Conservation (phyloP, 2,329 filamentous ascomycete species). For the Calonectria montana region DNA sequence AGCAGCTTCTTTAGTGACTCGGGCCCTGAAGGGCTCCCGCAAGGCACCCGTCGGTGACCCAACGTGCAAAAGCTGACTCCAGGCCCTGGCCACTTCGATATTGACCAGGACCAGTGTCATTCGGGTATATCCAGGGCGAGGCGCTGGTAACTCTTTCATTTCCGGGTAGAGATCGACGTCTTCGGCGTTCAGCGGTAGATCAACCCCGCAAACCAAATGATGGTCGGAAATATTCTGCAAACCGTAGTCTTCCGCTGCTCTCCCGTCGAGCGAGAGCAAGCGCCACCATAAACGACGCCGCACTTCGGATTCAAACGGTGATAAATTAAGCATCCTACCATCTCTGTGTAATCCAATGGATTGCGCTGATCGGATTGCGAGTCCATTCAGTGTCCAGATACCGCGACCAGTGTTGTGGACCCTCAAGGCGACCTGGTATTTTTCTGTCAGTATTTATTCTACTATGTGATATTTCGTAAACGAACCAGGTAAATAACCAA, state of each 20-base stretch:
- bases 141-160: conserved; percentile 59
- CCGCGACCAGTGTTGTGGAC: conserved; percentile 48
- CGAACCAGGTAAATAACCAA: conserved; percentile 53
- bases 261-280: conserved; percentile 61
- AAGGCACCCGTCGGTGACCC: conserved; percentile 18
- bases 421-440: conserved; percentile 42
- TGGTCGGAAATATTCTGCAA: conserved; percentile 34
- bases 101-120: conserved; percentile 68
- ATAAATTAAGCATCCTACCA: conserved; percentile 55
- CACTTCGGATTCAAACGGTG: conserved; percentile 66
- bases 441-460: background rate
- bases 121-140: conserved; percentile 65
- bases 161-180: conserved; percentile 60
- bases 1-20: conserved; percentile 56
- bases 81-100: conserved; percentile 57
- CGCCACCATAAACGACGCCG: conserved; percentile 67
- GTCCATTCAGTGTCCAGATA: conserved; percentile 55
- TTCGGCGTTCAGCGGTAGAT: conserved; percentile 67
- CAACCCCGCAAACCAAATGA: conserved; percentile 50
- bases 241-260: conserved; percentile 68
- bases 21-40: conserved; percentile 49
- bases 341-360: conserved; percentile 67
- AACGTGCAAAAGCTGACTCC: conserved; percentile 38
- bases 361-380: conserved; percentile 59
- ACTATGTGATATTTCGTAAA: background rate